These are phyloP conservation scores for Thalassiosira mediterranea DNA, from an alignment of 352 stramenopile genomes.

Conservation along the genomic window DNA sequence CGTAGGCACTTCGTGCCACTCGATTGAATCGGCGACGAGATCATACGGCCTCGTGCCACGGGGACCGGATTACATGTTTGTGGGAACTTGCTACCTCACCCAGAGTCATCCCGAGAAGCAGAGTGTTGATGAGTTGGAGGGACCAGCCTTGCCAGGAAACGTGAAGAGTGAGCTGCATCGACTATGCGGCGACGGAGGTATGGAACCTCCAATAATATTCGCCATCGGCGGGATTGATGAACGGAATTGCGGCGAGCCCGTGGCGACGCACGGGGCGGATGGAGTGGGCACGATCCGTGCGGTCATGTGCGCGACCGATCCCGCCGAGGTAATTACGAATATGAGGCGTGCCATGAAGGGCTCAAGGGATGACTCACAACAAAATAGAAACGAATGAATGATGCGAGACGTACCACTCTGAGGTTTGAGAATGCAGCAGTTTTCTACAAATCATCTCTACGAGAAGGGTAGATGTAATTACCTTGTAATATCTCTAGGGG, in stretches of 20 bases:
- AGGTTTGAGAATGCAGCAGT: no score
- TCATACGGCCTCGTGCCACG: constrained; percentile 24
- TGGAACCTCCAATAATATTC: constrained; percentile 51
- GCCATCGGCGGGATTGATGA: constrained; percentile 77
- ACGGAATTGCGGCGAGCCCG: constrained; percentile 66
- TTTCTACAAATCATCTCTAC: no score
- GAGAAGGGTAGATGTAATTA: no score
- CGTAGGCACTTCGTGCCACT: constrained; percentile 73
- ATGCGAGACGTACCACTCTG: no score
- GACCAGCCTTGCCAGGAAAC: constrained; percentile 62
- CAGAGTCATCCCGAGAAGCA: constrained; percentile 73
- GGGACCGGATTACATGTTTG: constrained; percentile 73
- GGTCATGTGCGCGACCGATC: constrained; percentile 63
- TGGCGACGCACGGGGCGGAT: constrained; percentile 63
- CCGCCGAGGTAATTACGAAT: constrained; percentile 22
- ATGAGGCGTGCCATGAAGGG: constrained; percentile 54
- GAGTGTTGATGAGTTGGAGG: constrained; percentile 61
- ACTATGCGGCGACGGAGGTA: constrained; percentile 2
- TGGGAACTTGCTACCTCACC: constrained; percentile 78
- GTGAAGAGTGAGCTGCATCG: constrained; percentile 33
- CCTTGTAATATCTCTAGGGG: no score
- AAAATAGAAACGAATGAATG: no score
- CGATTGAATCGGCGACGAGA: constrained; percentile 52
- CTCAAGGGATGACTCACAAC: constrained; percentile 9
- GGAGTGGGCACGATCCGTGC: constrained; percentile 73